Conservation (phyloP, 768 basidiomycete genomes). For the Tylopilus sp. region DNA sequence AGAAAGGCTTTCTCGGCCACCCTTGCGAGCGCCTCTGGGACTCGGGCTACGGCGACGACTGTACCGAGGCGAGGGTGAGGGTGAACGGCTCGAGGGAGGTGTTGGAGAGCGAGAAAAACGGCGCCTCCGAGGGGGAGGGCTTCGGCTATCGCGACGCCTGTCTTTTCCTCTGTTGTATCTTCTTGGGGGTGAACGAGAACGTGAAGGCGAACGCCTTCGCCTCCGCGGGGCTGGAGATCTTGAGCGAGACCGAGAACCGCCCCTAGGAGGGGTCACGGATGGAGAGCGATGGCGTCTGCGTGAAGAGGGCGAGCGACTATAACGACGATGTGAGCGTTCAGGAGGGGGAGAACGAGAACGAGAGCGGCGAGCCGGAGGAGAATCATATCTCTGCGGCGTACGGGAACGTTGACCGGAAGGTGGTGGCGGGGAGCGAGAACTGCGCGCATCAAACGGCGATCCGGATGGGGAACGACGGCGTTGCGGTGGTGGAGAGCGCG, state of each 20-base stretch:
- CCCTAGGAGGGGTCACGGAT: slow-evolving; percentile 30
- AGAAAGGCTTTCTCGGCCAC: slow-evolving; percentile 29
- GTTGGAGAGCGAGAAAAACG: slow-evolving; percentile 48
- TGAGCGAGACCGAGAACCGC: slow-evolving; percentile 41
- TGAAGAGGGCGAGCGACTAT: slow-evolving; percentile 25
- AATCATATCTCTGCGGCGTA: slow-evolving; percentile 29
- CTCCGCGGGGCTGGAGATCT: slow-evolving; percentile 40
- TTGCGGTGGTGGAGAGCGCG: slow-evolving; percentile 46
- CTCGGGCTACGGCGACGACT: slow-evolving; percentile 46
- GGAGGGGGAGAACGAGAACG: slow-evolving; percentile 30
- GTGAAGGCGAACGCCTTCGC: slow-evolving; percentile 34
- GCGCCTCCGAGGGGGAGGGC: slow-evolving; percentile 37
- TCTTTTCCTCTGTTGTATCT: slow-evolving; percentile 16
- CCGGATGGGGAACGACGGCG: slow-evolving; percentile 43
- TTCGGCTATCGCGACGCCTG: slow-evolving; percentile 28
- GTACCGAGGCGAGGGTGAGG: slow-evolving; percentile 33
- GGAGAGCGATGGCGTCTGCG: slow-evolving; percentile 33
- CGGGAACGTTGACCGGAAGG: slow-evolving; percentile 36
- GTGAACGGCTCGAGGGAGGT: slow-evolving; percentile 44
- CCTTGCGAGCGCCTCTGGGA: slow-evolving; percentile 30
- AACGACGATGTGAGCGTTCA: slow-evolving; percentile 25
- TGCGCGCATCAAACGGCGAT: slow-evolving; percentile 35
- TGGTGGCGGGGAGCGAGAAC: slow-evolving; percentile 38
- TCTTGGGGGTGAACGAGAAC: slow-evolving; percentile 31
- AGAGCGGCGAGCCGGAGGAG: slow-evolving; percentile 39